Evolutionary conservation across 2,329 filamentous ascomycete species (phyloP).

Genomic region (Microcyclospora pomicola): DNA sequence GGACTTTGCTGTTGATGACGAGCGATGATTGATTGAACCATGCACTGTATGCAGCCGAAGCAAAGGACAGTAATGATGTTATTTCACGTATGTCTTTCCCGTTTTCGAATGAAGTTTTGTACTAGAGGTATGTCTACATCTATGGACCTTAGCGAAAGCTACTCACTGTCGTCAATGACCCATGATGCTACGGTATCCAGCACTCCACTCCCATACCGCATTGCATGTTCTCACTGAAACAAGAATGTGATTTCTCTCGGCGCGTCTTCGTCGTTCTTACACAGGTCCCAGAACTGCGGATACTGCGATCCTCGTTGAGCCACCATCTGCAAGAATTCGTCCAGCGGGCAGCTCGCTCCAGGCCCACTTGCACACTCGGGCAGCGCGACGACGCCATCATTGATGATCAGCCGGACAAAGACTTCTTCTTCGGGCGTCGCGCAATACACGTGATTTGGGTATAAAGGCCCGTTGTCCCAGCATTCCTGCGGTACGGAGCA

Average conservation of each 20-base stretch:
- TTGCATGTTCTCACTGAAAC: constrained; percentile 25
- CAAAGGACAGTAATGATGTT: too few species aligned
- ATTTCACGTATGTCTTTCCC: too few species aligned
- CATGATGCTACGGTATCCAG: too few species aligned
- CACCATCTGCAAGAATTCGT: constrained; percentile 30
- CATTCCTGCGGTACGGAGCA: constrained; percentile 22
- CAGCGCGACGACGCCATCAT: constrained; percentile 41
- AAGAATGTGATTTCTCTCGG: constrained; percentile 36
- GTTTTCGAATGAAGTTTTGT: too few species aligned
- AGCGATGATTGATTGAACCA: neutral
- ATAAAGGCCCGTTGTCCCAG: constrained; percentile 14
- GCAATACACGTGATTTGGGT: constrained; percentile 20
- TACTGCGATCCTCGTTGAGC: constrained; percentile 27
- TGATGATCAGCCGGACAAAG: constrained; percentile 42
- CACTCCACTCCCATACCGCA: too few species aligned
- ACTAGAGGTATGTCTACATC: too few species aligned
- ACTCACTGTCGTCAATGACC: too few species aligned
- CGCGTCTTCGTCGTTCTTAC: constrained; percentile 30
- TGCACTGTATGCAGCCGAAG: too few species aligned
- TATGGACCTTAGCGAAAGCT: too few species aligned
- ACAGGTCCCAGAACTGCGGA: constrained; percentile 36
- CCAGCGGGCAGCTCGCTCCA: constrained; percentile 34
- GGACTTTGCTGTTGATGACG: neutral
- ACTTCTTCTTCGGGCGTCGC: constrained; percentile 10
- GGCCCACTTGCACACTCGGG: constrained; percentile 35